Percentiles rank a stretch among this genome's conserved stretches.
Conservation (phyloP, 805 yeast genomes). For the Metschnikowia henanensis region DNA sequence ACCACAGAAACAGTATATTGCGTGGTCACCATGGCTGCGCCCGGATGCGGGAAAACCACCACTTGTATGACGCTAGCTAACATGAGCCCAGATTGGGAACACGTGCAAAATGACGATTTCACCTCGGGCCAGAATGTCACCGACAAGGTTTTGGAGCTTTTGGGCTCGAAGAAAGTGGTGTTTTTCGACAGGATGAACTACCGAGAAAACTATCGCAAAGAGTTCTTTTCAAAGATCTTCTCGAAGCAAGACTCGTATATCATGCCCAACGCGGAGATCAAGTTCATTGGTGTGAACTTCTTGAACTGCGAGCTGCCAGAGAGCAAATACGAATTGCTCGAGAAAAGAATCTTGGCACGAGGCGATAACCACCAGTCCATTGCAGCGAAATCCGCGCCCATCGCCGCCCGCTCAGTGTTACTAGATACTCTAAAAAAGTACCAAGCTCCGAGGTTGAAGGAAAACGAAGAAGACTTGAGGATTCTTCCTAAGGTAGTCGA, state of each 20-base stretch:
- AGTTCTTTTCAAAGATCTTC: constrained; percentile 56
- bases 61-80: constrained; percentile 57
- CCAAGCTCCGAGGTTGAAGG: constrained; percentile 12
- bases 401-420: constrained; percentile 28
- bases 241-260: constrained; percentile 30
- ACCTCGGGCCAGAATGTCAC: constrained; percentile 49
- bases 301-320: constrained; percentile 34
- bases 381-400: constrained; percentile 49
- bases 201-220: constrained; percentile 62
- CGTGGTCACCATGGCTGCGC: constrained; percentile 80
- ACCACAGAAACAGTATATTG: constrained; percentile 45
- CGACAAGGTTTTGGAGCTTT: constrained; percentile 41
- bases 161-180: constrained; percentile 47
- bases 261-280: constrained; percentile 40
- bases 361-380: constrained; percentile 92
- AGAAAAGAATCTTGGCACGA: constrained; percentile 57
- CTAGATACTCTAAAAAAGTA: constrained; percentile 7
- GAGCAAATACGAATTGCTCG: constrained; percentile 51
- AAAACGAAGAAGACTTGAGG: constrained; percentile 5
- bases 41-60: constrained; percentile 96
- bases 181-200: constrained; percentile 85
- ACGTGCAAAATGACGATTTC: constrained; percentile 80
- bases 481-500: constrained; percentile 6
- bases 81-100: constrained; percentile 65
- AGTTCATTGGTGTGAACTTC: constrained; percentile 71